Evolutionary conservation across 768 basidiomycete species (phyloP).

Genomic region (Serpula lacrymans): DNA sequence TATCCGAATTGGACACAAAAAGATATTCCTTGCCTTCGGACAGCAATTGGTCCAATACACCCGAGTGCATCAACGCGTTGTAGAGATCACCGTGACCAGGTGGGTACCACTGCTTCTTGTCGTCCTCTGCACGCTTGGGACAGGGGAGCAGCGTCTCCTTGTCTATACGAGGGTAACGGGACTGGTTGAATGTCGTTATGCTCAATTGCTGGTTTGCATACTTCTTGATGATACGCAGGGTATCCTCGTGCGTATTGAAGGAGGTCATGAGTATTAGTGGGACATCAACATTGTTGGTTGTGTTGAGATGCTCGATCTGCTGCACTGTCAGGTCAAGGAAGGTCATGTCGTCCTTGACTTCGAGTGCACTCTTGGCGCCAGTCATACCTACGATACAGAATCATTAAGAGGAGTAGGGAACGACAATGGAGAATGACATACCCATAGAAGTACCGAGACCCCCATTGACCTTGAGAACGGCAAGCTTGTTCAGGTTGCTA

Average conservation of each 20-base stretch:
- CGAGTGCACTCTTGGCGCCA: conserved; percentile 69
- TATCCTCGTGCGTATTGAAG: conserved; percentile 80
- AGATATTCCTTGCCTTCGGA: conserved; percentile 74
- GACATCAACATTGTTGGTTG: conserved; percentile 58
- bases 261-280: conserved; percentile 82
- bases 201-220: conserved; percentile 77
- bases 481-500: conserved; percentile 60
- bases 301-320: conserved; percentile 70
- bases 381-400: conserved; percentile 40
- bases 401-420: conserved; percentile 2
- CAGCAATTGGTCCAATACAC: conserved; percentile 69
- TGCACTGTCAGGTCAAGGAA: conserved; percentile 65
- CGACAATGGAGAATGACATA: conserved; percentile 10
- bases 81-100: conserved; percentile 77
- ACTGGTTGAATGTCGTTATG: conserved; percentile 70
- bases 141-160: conserved; percentile 65
- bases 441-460: conserved; percentile 69
- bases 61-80: conserved; percentile 67
- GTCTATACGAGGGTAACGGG: conserved; percentile 70
- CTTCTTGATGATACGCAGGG: conserved; percentile 74
- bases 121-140: conserved; percentile 51
- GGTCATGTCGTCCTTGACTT: conserved; percentile 70
- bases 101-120: conserved; percentile 75
- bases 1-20: conserved; percentile 77
- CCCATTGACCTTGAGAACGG: conserved; percentile 78